phyloP scores from a whole-genome alignment of 805 yeast genomes.

The Ogataea neopini region DNA sequence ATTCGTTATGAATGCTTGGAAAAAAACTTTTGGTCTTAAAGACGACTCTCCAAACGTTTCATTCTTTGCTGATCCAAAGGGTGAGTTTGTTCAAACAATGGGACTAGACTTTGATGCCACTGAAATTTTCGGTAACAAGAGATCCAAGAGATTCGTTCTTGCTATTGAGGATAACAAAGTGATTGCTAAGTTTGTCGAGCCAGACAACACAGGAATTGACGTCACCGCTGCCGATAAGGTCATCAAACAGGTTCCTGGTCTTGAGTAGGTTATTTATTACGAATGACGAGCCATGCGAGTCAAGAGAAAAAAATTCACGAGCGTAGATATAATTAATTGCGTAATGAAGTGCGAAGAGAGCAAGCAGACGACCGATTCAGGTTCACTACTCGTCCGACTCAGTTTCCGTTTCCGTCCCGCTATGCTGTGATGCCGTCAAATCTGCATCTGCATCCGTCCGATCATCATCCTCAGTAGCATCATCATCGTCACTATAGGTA shows the following conservation, averaged over 20 bases:
- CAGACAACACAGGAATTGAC: constrained; percentile 73
- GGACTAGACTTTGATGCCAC: constrained; percentile 76
- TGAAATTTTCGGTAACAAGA: constrained; percentile 69
- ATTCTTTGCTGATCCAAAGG: constrained; percentile 79
- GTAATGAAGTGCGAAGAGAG: too few relatives aligned
- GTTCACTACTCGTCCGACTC: not conserved
- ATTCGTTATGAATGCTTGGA: constrained; percentile 85
- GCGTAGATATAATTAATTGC: too few relatives aligned
- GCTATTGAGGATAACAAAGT: constrained; percentile 77
- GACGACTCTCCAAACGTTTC: constrained; percentile 22
- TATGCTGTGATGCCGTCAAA: constrained; percentile 1
- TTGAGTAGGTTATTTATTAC: too few relatives aligned
- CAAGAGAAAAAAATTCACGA: too few relatives aligned
- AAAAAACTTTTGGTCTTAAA: constrained; percentile 41
- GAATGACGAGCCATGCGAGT: too few relatives aligned
- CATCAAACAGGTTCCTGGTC: constrained; percentile 32
- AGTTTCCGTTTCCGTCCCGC: constrained; percentile 11
- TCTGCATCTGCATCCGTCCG: constrained; percentile 2
- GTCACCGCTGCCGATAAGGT: constrained; percentile 51
- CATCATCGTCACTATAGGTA: constrained; percentile 3
- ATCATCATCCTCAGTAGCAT: not conserved
- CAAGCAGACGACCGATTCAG: too few relatives aligned
- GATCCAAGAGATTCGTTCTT: constrained; percentile 76
- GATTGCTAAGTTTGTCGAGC: constrained; percentile 67
- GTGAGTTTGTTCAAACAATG: constrained; percentile 64